A percentile compares a stretch with the other conserved stretches of the same genome.
Evolutionary conservation across 192 early-diverging fungal genomes (phyloP).

Genomic region (Coemansia sp.): DNA sequence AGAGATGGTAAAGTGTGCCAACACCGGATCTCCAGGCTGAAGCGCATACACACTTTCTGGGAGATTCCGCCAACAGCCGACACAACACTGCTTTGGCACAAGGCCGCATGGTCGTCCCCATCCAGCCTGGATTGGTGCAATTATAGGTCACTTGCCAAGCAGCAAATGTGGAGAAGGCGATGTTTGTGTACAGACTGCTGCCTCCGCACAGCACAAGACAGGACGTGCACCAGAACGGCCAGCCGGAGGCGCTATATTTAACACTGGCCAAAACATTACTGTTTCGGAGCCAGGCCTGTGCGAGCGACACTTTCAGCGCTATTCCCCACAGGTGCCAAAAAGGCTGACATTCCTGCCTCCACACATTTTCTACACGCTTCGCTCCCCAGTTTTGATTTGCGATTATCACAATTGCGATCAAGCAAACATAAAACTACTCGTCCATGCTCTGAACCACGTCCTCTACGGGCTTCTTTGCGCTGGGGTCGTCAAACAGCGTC

Average conservation of each 20-base stretch:
- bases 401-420: not conserved
- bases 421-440: not conserved
- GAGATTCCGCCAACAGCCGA: not conserved
- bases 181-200: not conserved
- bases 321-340: not conserved
- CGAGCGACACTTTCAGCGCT: not conserved
- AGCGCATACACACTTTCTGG: not conserved
- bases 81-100: no score
- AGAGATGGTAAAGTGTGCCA: not conserved
- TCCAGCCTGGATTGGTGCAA: not conserved
- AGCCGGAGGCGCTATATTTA: not conserved
- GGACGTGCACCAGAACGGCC: not conserved
- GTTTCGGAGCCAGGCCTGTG: not conserved
- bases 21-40: not conserved
- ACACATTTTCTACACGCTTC: not conserved
- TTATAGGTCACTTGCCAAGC: not conserved
- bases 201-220: not conserved
- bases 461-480: not conserved
- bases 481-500: constrained; percentile 47
- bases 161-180: not conserved
- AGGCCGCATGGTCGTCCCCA: not conserved
- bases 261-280: constrained; percentile 1
- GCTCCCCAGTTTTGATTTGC: not conserved
- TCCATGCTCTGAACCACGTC: not conserved
- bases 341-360: not conserved